phyloP scores from a whole-genome alignment of 345 rosid genomes.

The Hibiscus syriacus region DNA sequence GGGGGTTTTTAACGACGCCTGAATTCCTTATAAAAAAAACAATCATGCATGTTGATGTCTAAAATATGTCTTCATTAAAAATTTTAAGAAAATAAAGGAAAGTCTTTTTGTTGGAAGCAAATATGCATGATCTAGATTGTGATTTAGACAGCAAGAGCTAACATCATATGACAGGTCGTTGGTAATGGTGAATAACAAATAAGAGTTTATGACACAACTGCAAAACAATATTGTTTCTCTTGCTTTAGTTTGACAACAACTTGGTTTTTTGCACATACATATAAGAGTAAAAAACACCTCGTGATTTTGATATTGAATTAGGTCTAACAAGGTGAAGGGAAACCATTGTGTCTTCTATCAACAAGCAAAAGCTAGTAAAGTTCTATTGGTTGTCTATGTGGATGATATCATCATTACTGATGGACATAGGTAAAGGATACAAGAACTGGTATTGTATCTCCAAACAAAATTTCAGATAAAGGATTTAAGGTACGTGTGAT shows the following conservation, averaged over 20 bases:
- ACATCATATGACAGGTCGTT: too few relatives aligned
- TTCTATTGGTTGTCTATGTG: neutral
- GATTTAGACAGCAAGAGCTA: too few relatives aligned
- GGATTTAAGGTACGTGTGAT: neutral
- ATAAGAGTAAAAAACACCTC: too few relatives aligned
- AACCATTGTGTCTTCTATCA: neutral
- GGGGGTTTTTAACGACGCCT: too few relatives aligned
- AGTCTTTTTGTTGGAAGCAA: neutral
- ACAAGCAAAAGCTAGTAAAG: neutral
- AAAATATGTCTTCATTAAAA: neutral
- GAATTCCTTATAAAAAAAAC: neutral
- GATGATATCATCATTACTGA: neutral
- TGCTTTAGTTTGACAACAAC: too few relatives aligned
- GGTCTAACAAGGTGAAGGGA: neutral
- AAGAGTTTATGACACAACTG: too few relatives aligned
- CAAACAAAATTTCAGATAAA: neutral
- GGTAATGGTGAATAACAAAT: too few relatives aligned
- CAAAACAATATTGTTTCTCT: too few relatives aligned
- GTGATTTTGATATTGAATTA: neutral
- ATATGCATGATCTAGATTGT: neutral
- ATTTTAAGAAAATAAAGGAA: neutral
- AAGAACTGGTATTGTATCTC: neutral
- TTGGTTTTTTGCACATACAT: too few relatives aligned
- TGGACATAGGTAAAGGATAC: neutral
- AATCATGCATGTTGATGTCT: neutral